Conservation (phyloP, 495 filamentous ascomycete species). For the Daldinia decipiens region DNA sequence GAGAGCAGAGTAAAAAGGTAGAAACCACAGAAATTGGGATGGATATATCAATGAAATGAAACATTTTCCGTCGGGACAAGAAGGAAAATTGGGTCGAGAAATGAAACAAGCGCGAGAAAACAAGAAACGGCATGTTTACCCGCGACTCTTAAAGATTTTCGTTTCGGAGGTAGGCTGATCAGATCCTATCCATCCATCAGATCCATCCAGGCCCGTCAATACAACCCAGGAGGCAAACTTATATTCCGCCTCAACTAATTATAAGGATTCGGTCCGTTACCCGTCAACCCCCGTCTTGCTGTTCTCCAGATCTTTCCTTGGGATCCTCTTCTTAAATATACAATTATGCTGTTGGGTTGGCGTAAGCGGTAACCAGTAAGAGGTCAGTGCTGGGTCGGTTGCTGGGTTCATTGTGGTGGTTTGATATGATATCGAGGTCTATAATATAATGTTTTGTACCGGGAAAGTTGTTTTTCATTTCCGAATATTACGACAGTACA, state of each 20-base stretch:
- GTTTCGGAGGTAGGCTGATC: slow-evolving; percentile 39
- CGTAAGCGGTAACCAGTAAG: slow-evolving; percentile 41
- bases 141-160: slow-evolving; percentile 31
- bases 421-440: slow-evolving; percentile 46
- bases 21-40: slow-evolving; percentile 36
- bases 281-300: slow-evolving; percentile 32
- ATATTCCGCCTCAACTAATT: slow-evolving; percentile 44
- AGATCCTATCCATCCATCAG: slow-evolving; percentile 43
- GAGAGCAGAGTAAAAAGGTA: slow-evolving; percentile 39
- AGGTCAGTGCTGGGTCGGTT: slow-evolving; percentile 40
- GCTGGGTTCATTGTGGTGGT: slow-evolving; percentile 31
- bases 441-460: slow-evolving; percentile 42
- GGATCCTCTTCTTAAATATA: slow-evolving; percentile 35
- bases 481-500: slow-evolving; percentile 45
- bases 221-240: slow-evolving; percentile 39
- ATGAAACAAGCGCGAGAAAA: slow-evolving; percentile 45
- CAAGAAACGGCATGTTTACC: slow-evolving; percentile 42
- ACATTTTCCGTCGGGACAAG: slow-evolving; percentile 31
- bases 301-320: slow-evolving; percentile 28
- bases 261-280: slow-evolving; percentile 44
- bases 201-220: slow-evolving; percentile 40
- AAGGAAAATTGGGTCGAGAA: slow-evolving; percentile 39
- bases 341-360: slow-evolving; percentile 43
- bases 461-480: slow-evolving; percentile 44
- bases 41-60: slow-evolving; percentile 48